Percentiles rank a stretch among this genome's conserved stretches.
Evolutionary conservation across 805 yeast genomes (phyloP).

Genomic region (Teunomyces atbi): DNA sequence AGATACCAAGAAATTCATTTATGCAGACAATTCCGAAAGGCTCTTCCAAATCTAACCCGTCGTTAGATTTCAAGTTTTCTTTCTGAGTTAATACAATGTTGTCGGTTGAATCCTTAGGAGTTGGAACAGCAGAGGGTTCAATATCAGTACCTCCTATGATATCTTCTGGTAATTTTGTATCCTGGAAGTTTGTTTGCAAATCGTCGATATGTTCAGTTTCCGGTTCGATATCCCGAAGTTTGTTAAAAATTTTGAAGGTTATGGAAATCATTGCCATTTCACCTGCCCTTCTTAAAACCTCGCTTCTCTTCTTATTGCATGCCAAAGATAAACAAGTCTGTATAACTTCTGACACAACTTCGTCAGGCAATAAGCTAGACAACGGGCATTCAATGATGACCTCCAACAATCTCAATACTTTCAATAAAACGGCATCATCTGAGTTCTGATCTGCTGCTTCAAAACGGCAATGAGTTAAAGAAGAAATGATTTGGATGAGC

Average conservation of each 20-base stretch:
- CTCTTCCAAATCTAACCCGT: slow-evolving; percentile 23
- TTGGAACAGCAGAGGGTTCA: slow-evolving; percentile 18
- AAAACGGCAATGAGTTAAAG: slow-evolving; percentile 90
- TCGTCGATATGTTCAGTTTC: slow-evolving; percentile 32
- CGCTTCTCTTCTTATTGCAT: slow-evolving; percentile 88
- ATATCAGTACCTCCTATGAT: slow-evolving; percentile 49
- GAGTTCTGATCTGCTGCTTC: slow-evolving; percentile 91
- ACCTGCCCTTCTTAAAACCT: slow-evolving; percentile 83
- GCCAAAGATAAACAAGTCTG: slow-evolving; percentile 92
- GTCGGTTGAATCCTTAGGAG: not conserved
- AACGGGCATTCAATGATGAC: slow-evolving; percentile 59
- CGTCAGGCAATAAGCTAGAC: slow-evolving; percentile 71
- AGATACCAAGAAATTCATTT: slow-evolving; percentile 70
- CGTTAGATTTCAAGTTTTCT: not conserved
- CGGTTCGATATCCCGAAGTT: slow-evolving; percentile 56
- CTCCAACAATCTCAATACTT: slow-evolving; percentile 76
- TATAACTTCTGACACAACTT: slow-evolving; percentile 80
- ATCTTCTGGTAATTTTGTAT: slow-evolving; percentile 55
- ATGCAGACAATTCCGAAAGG: slow-evolving; percentile 75
- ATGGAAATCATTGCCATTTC: slow-evolving; percentile 75
- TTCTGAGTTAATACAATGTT: slow-evolving; percentile 7
- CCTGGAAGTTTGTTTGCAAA: slow-evolving; percentile 48
- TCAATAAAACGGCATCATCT: slow-evolving; percentile 86
- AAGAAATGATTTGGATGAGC: slow-evolving; percentile 62
- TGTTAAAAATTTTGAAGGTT: slow-evolving; percentile 64